Evolutionary conservation across 192 early-diverging fungal genomes (phyloP).

Genomic region (Endogone sp.): DNA sequence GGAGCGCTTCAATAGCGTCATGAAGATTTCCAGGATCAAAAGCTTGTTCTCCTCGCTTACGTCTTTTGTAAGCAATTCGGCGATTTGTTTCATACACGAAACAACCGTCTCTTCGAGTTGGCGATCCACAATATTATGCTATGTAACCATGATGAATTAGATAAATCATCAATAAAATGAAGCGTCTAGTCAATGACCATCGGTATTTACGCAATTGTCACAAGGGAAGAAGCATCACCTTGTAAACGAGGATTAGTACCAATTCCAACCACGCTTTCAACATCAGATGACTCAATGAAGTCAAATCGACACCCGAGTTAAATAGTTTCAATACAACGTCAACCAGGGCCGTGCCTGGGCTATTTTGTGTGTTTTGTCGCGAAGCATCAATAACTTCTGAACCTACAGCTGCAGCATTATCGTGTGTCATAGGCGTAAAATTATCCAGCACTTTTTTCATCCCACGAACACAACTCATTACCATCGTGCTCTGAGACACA

Average conservation of each 20-base stretch:
- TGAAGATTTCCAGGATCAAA: slow-evolving; percentile 46
- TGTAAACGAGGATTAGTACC: slow-evolving; percentile 53
- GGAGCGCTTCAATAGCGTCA: slow-evolving; percentile 43
- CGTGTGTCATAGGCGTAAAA: slow-evolving; percentile 29
- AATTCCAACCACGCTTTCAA: slow-evolving; percentile 53
- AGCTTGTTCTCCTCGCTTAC: slow-evolving; percentile 55
- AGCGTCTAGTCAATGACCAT: too few relatives aligned
- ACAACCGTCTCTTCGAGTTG: slow-evolving; percentile 31
- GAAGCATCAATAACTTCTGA: slow-evolving; percentile 10
- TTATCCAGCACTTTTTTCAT: slow-evolving; percentile 39
- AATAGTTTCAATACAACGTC: slow-evolving; percentile 52
- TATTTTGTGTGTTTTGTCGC: slow-evolving; percentile 5
- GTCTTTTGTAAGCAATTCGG: slow-evolving; percentile 32
- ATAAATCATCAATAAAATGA: too few relatives aligned
- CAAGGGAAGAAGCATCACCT: slow-evolving; percentile 27
- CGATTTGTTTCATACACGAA: slow-evolving; percentile 33
- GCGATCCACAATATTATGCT: slow-evolving; percentile 39
- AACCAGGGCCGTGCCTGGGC: slow-evolving; percentile 43
- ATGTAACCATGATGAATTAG: slow-evolving; percentile 1
- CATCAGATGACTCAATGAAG: slow-evolving; percentile 36
- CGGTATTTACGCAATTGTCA: too few relatives aligned
- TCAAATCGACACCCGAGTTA: slow-evolving; percentile 42
- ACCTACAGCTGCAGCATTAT: slow-evolving; percentile 21
- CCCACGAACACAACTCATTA: slow-evolving; percentile 28
- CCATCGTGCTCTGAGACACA: slow-evolving; percentile 23